Conservation (phyloP, 176 grass and related monocot genomes). For the Saccharum spontaneum region DNA sequence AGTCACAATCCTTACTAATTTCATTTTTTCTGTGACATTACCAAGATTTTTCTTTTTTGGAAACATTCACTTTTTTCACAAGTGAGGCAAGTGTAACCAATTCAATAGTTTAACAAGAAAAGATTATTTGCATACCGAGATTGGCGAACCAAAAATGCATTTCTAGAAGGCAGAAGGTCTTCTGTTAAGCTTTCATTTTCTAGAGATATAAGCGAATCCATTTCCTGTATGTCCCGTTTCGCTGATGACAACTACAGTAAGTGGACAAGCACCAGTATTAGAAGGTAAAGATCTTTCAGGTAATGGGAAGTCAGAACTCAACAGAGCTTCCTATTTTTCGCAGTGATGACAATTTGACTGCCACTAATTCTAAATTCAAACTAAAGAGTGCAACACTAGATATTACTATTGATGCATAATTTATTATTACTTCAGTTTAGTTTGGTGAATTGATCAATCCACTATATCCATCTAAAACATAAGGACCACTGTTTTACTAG, state of each 20-base stretch:
- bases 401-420: background rate
- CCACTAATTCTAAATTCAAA: slow-evolving; percentile 4
- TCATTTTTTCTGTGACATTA: background rate
- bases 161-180: slow-evolving; percentile 70
- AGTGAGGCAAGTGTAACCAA: background rate
- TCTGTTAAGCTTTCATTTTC: slow-evolving; percentile 73
- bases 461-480: slow-evolving; percentile 8
- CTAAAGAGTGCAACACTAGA: background rate
- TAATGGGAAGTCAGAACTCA: slow-evolving; percentile 3
- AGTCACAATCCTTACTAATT: slow-evolving; percentile 23
- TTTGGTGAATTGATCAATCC: slow-evolving; percentile 9
- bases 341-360: background rate
- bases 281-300: slow-evolving; percentile 26
- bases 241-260: slow-evolving; percentile 79
- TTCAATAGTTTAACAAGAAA: slow-evolving; percentile 16
- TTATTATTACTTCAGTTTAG: slow-evolving; percentile 24
- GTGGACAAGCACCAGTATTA: slow-evolving; percentile 29
- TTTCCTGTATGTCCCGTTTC: slow-evolving; percentile 89
- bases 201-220: slow-evolving; percentile 73
- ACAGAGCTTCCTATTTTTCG: background rate
- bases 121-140: slow-evolving; percentile 67
- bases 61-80: slow-evolving; percentile 19
- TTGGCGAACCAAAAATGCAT: slow-evolving; percentile 82
- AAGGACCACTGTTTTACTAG: background rate
- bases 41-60: background rate